Base-by-base conservation (phyloP, 208 protist genomes). In the Angomonas desouzai region DNA sequence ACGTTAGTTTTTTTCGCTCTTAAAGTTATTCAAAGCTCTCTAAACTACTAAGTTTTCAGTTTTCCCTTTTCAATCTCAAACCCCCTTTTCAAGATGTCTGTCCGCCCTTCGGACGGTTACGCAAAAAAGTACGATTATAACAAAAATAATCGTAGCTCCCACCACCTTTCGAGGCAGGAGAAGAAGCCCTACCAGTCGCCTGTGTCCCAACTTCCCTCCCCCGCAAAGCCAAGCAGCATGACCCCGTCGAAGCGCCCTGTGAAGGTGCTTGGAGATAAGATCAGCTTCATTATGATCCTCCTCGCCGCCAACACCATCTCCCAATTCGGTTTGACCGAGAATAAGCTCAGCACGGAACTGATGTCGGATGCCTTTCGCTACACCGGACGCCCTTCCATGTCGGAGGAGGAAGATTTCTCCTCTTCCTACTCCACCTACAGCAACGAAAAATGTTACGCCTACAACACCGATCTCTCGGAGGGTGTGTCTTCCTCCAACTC, bases 331-430 rank as follows among this genome's bases (percentile, higher is more conserved):
- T 62, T 68, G 32, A 47, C 66, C 48, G 60, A 73, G 25, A 62
- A 76, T 48, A 62, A 70, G 49, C 71, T 88, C 49, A 88, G 81
- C 72, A 87, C 79, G n/a, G 85, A 91, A 62, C 48, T 82, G 64
- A 73, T 91, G 43, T 79, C 81, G 0, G 68, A 74, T 40, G 49
- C 66, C 3, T 58, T 72, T 30, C 56, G 51, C 66, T 83, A 70
- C 40, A 63, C 56, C 32, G 55, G 60, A 10, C 64, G 66, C 16
- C 66, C 72, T 27, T 72, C 66, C n/a, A 16, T 77, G 33, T 56
- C 68, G 40, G 61, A 78, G 16, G 65, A 71, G 10, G 38, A 67
- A 13, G 32, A 61, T 40, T 74, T 57, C 48, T 72, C 64, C 32
- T 58, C 56, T 4, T 68, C 64, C 22, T 68, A 70, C 55, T 73